These are phyloP conservation scores for Aquilaria sinensis DNA, from an alignment of 345 rosid genomes.

Conservation along the genomic window DNA sequence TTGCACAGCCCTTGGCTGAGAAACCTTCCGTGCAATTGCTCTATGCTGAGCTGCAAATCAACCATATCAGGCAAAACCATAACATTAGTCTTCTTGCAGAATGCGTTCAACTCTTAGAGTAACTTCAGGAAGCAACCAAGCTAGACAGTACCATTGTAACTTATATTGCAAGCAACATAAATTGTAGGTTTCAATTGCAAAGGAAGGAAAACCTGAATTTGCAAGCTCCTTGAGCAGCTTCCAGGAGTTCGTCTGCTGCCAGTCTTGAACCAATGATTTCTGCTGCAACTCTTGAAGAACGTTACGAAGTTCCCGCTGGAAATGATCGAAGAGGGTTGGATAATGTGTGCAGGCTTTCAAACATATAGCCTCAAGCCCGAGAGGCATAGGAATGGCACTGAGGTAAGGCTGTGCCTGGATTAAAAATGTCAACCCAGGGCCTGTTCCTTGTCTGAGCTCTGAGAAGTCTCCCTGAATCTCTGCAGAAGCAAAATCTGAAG, in stretches of 20 bases:
- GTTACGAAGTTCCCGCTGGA: conserved; percentile 85
- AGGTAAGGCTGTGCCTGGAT: conserved; percentile 86
- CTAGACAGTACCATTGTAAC: background rate
- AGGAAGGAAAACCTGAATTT: conserved; percentile 48
- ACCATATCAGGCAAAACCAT: conserved; percentile 17
- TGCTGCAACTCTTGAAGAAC: conserved; percentile 63
- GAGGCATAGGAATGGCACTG: conserved; percentile 80
- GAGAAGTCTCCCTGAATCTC: conserved; percentile 76
- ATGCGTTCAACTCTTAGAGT: background rate
- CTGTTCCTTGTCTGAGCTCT: conserved; percentile 66
- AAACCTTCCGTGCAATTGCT: conserved; percentile 63
- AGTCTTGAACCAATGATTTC: conserved; percentile 42
- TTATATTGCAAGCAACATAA: background rate
- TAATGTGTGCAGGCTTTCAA: conserved; percentile 86
- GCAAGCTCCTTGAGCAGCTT: conserved; percentile 92
- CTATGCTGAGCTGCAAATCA: conserved; percentile 80
- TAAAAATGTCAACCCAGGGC: conserved; percentile 87
- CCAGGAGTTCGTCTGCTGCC: conserved; percentile 80
- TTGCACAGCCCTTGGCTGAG: conserved; percentile 56
- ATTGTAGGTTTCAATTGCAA: background rate
- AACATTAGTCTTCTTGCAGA: conserved; percentile 12
- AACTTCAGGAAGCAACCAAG: background rate
- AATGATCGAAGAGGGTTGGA: conserved; percentile 86
- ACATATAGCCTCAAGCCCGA: conserved; percentile 72
- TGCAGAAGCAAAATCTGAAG: conserved; percentile 60